Base-by-base conservation (phyloP, 768 basidiomycete species). In the Boletus rubroflammeus region DNA sequence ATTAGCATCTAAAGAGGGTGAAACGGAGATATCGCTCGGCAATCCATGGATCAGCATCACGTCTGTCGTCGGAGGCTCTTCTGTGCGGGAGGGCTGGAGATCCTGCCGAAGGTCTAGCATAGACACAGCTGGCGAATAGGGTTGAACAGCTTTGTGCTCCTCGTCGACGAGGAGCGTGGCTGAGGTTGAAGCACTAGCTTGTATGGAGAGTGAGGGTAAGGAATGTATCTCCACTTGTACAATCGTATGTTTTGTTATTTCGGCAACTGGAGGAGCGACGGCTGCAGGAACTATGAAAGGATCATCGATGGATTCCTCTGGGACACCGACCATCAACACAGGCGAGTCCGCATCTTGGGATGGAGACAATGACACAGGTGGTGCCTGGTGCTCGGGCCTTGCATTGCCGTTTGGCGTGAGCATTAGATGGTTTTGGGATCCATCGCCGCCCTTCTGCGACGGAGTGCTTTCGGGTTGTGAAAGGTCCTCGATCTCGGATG, bases 91-190 rank as follows among this genome's bases (percentile, higher is more conserved):
- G 23, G 40, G 17, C 19, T 29, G 47, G 21, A 31, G n/a, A 17
- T 51, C 54, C 14, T 59, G 58, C 9, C 5, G 26, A 0, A 64
- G 47, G n/a, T 66, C 61, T 8, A 62, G 50, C 32, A 51, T 36
- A 38, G 66, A 67, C 23, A 64, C 56, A 2, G 55, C 56, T 1
- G 64, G 66, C 0, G 64, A 66, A 17, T 36, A 19, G 29, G 40
- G 9, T 25, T 40, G 51, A 25, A n/a, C n/a, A 32, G 32, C 31
- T 26, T 56, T 48, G 23, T 38, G 43, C 19, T 57, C 58, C 35
- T 63, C 57, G 4, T 50, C 56, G 13, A 56, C 50, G 17, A 59
- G 38, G n/a, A 63, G 59, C 14, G 59, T 50, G 10, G 50, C 38
- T 17, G 48, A 43, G 2, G 48, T 50, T 3, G 50, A 51, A 17